These are phyloP conservation scores for Ustilago xerochloae DNA, from an alignment of 1,284 basidiomycete genomes.

Conservation along the genomic window DNA sequence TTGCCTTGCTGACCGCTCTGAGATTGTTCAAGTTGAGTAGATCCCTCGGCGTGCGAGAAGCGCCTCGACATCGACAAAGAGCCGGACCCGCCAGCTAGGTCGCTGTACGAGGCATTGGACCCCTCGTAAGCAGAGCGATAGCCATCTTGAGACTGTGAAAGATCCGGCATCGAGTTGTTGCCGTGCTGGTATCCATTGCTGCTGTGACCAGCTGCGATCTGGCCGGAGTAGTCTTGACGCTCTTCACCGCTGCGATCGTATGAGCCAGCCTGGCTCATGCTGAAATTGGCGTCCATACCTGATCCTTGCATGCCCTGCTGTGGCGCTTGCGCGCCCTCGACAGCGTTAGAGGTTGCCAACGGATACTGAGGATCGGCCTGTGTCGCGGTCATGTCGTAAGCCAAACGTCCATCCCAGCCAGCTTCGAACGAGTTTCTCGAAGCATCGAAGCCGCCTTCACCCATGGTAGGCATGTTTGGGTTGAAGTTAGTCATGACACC, in stretches of 20 bases:
- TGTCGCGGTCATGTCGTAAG: slow-evolving; percentile 10
- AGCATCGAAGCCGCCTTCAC: slow-evolving; percentile 3
- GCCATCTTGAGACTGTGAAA: neutral
- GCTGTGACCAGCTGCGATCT: neutral
- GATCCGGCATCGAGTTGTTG: neutral
- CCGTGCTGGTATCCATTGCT: neutral
- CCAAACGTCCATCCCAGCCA: slow-evolving; percentile 12
- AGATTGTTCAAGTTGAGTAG: neutral
- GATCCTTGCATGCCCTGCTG: neutral
- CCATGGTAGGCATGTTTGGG: neutral
- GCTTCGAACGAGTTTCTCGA: slow-evolving; percentile 7
- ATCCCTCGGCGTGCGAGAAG: slow-evolving; percentile 8
- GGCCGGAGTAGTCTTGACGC: slow-evolving; percentile 8
- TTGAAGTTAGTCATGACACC: slow-evolving; percentile 13
- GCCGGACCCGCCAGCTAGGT: neutral
- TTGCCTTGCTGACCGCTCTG: neutral
- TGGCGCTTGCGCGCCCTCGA: neutral
- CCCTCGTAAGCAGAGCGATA: neutral
- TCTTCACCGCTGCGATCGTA: slow-evolving; percentile 10
- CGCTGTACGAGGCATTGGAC: neutral
- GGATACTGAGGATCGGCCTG: slow-evolving; percentile 7
- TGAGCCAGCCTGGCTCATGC: neutral
- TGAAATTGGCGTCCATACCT: slow-evolving; percentile 6
- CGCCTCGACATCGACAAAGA: slow-evolving; percentile 12
- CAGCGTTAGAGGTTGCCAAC: slow-evolving; percentile 1